These are phyloP conservation scores for Cardiospermum halicacabum DNA, from an alignment of 345 rosid species.

Conservation along the genomic window DNA sequence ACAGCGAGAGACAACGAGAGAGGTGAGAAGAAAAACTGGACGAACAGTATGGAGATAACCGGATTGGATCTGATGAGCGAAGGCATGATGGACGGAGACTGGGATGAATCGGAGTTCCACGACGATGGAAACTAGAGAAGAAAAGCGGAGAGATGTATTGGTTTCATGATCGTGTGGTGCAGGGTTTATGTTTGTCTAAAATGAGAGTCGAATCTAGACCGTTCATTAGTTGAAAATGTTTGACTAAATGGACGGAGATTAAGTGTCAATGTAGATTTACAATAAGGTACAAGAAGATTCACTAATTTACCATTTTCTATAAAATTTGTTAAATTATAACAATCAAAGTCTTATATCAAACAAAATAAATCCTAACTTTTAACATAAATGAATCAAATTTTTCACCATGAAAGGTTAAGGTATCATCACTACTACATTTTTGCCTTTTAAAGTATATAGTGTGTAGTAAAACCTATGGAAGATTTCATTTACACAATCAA, in stretches of 20 bases:
- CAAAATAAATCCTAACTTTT: too few species aligned
- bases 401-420: background rate
- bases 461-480: background rate
- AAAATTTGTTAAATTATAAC: too few species aligned
- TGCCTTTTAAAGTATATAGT: background rate
- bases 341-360: too few species aligned
- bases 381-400: background rate
- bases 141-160: background rate
- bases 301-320: too few species aligned
- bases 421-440: conserved; percentile 17
- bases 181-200: background rate
- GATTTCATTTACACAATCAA: conserved; percentile 26
- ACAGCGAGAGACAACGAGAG: conserved; percentile 33
- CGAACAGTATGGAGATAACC: conserved; percentile 21
- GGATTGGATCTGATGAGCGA: conserved; percentile 36
- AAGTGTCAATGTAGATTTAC: background rate
- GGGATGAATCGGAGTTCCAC: background rate
- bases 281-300: background rate
- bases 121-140: conserved; percentile 10
- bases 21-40: conserved; percentile 27
- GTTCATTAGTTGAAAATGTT: background rate
- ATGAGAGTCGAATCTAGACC: conserved; percentile 5
- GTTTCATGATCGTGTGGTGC: background rate
- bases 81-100: conserved; percentile 29
- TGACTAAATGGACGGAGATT: background rate